Evolutionary conservation across 306 rosid genomes (phyloP), one percentile per base, ranked within the genome.

Genomic region (Vigna reflexopilosa): DNA sequence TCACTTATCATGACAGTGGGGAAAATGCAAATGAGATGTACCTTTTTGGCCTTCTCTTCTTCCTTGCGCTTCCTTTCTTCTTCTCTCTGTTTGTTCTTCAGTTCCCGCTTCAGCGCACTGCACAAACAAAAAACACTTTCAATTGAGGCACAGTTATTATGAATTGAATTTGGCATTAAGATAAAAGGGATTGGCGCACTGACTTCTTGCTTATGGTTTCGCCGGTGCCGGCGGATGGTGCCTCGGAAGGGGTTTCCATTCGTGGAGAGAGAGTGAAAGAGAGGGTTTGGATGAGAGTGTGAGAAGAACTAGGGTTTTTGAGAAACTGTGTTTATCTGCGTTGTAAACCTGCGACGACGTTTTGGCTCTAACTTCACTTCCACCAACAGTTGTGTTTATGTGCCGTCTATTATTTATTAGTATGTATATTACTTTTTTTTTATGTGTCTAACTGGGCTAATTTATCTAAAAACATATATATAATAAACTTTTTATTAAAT

Each of bases 131-230:
- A 61, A 61, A 30, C 6, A 12, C 1, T 14, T 61, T 15, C 6
- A 3, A 42, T 15, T 61, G 44, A 61, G 44, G 44, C 0, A 32
- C 1, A 1, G 45, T 61, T 30, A 15, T 15, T 61, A 3, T 15
- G 7, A 61, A 61, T 30, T 61, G 44, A 61, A 61, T 5, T 59
- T 61, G 3, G 44, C 45, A 30, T 30, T 15, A 13, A 42, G 9
- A 30, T 10, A 15, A 2, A 14, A n/a, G 15, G 66, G 1, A 56
- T 16, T 16, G n/a, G 7, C 48, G 14, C 6, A 59, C 67, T 76
- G 12, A 82, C 89, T 82, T 86, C 67, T 86, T 86, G 86, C 89
- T 86, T 9, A 66, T 9, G 71, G 77, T 34, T 40, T 82, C 87
- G 9, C 79, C 71, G 47, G 81, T 3, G 55, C 67, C 4, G 59